A percentile compares a stretch with the other conserved stretches of the same genome.
These are phyloP conservation scores for Rhynchosporium secalis DNA, from an alignment of 2,329 filamentous ascomycete genomes.

Conservation along the genomic window DNA sequence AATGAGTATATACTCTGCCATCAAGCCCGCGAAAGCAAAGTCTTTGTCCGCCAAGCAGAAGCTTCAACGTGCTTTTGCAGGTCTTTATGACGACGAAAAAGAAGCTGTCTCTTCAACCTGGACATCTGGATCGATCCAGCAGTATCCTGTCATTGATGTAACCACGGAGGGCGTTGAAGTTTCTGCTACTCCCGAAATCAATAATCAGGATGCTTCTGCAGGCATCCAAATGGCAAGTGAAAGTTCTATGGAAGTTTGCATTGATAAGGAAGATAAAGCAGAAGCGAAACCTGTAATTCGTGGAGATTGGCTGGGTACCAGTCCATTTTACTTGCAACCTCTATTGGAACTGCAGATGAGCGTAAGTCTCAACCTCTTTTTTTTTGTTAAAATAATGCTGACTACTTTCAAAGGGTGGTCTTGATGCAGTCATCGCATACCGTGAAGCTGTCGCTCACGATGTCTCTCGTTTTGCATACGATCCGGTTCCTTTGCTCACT, in stretches of 20 bases:
- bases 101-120: neutral
- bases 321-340: constrained; percentile 17
- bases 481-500: constrained; percentile 26
- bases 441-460: constrained; percentile 1
- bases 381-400: neutral
- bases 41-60: neutral
- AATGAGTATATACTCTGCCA: neutral
- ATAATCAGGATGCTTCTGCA: neutral
- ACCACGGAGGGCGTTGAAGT: neutral
- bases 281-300: constrained; percentile 10
- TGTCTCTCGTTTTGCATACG: constrained; percentile 21
- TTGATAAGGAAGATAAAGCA: too few species aligned
- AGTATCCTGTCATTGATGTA: neutral
- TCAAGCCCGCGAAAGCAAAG: neutral
- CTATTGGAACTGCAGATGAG: constrained; percentile 20
- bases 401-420: neutral
- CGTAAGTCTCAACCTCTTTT: constrained; percentile 14
- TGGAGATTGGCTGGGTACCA: constrained; percentile 33
- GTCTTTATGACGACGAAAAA: constrained; percentile 4
- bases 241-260: neutral
- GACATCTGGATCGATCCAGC: neutral
- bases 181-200: neutral
- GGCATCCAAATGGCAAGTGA: neutral
- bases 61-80: neutral
- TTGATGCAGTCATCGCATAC: constrained; percentile 5